Conservation (phyloP, 1,284 basidiomycete species). For the Pascua sp. region DNA sequence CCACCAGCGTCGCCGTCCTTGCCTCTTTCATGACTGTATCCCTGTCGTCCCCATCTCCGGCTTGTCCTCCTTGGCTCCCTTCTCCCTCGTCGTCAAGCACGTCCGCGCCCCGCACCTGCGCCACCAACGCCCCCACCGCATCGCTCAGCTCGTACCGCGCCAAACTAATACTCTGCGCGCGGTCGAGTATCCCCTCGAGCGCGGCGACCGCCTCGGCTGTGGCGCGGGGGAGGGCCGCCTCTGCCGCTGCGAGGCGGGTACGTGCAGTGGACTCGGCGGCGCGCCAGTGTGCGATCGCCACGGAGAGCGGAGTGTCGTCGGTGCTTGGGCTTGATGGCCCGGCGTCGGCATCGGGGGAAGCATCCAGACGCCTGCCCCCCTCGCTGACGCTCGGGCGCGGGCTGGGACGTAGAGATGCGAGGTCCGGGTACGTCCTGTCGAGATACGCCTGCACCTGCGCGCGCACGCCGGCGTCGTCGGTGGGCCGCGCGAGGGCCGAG, state of each 20-base stretch:
- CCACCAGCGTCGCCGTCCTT: conserved; percentile 29
- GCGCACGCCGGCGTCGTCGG: conserved; percentile 7
- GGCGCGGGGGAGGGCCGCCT: conserved; percentile 27
- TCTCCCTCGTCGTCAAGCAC: conserved; percentile 4
- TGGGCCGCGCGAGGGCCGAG: conserved; percentile 11
- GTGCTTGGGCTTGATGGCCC: conserved; percentile 2
- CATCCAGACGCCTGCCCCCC: background rate
- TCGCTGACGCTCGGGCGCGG: conserved; percentile 6
- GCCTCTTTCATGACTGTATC: too few species aligned
- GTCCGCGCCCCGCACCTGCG: conserved; percentile 10
- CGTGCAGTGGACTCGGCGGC: conserved; percentile 19
- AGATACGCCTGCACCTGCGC: conserved; percentile 28
- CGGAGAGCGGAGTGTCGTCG: conserved; percentile 18
- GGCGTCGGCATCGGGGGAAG: background rate
- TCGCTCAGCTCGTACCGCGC: conserved; percentile 60
- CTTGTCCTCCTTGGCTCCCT: conserved; percentile 3
- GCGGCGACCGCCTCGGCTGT: conserved; percentile 27
- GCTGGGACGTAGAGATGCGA: conserved; percentile 15
- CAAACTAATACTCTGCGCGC: conserved; percentile 69
- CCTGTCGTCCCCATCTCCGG: background rate
- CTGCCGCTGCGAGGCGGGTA: conserved; percentile 26
- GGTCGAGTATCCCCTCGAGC: conserved; percentile 51
- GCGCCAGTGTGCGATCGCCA: conserved; percentile 41
- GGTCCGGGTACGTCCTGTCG: conserved; percentile 31
- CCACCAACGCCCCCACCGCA: conserved; percentile 32